Conservation (phyloP, 169 alveolate genomes). For the Plasmodium reichenowi region DNA sequence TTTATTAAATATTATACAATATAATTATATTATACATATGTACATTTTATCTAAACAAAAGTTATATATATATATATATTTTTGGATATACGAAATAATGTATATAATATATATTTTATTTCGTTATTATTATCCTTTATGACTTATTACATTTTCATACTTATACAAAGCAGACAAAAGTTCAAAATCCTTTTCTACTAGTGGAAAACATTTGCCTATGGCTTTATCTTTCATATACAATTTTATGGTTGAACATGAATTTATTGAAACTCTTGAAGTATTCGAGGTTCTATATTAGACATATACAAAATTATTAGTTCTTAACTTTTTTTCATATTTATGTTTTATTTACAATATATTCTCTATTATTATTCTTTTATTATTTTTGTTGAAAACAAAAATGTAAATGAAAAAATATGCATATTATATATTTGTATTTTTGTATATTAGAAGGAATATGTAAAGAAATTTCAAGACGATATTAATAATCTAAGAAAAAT, state of each 20-base stretch:
- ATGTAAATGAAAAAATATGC: conserved; percentile 8
- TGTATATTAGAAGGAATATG: conserved; percentile 58
- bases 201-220: conserved; percentile 67
- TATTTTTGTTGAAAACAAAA: conserved; percentile 33
- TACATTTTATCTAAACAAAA: conserved; percentile 9
- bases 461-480: conserved; percentile 56
- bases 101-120: conserved; percentile 2
- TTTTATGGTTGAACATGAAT: conserved; percentile 66
- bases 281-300: conserved; percentile 43
- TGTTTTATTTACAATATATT: conserved; percentile 15
- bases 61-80: neutral
- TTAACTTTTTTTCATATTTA: neutral
- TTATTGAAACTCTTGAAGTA: conserved; percentile 73
- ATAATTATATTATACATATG: conserved; percentile 12
- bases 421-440: conserved; percentile 8
- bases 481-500: conserved; percentile 48
- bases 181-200: conserved; percentile 26
- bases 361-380: conserved; percentile 7
- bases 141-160: conserved; percentile 15
- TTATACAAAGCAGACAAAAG: conserved; percentile 50
- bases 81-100: neutral
- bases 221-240: conserved; percentile 49
- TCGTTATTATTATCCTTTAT: conserved; percentile 17
- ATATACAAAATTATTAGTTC: too few species aligned
- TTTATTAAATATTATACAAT: conserved; percentile 14